Percentiles rank a stretch among this genome's conserved stretches.
These are phyloP conservation scores for Phytophthora constricta DNA, from an alignment of 352 stramenopile genomes.

Conservation along the genomic window DNA sequence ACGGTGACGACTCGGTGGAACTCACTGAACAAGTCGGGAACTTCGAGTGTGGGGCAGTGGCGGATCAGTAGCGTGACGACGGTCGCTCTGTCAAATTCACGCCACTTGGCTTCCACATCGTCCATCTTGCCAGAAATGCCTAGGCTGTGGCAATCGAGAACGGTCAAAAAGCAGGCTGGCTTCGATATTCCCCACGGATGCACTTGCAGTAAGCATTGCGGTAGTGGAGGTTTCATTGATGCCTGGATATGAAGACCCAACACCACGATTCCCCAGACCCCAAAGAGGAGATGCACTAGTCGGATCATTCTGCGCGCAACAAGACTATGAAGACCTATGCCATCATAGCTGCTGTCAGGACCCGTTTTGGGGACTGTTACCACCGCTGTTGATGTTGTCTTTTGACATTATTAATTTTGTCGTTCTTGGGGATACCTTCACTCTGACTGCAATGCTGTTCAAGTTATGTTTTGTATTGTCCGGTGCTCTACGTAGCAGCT, in stretches of 20 bases:
- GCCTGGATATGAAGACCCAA: conserved; percentile 21
- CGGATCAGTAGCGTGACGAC: conserved; percentile 33
- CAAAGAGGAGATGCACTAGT: conserved; percentile 14
- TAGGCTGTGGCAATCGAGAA: conserved; percentile 28
- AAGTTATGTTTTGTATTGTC: too few relatives aligned
- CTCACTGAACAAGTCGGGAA: conserved; percentile 23
- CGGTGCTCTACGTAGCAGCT: conserved; percentile 6
- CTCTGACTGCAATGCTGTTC: too few relatives aligned
- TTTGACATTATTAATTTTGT: conserved; percentile 4
- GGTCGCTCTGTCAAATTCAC: conserved; percentile 29
- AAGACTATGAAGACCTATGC: neutral
- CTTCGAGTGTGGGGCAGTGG: conserved; percentile 35
- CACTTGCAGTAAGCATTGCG: conserved; percentile 13
- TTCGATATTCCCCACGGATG: conserved; percentile 21
- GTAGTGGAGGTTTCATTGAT: neutral
- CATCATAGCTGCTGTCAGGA: too few relatives aligned
- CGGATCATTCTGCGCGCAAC: neutral
- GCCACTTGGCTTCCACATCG: conserved; percentile 11
- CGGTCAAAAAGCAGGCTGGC: conserved; percentile 31
- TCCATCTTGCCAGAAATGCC: conserved; percentile 2
- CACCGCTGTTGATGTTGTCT: neutral
- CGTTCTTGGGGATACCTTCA: neutral
- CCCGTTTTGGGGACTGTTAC: too few relatives aligned
- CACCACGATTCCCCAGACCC: conserved; percentile 19
- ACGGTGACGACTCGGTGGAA: conserved; percentile 37